Conservation (phyloP, 176 grass and related monocot genomes). For the Rhipidocladum racemiflorum region DNA sequence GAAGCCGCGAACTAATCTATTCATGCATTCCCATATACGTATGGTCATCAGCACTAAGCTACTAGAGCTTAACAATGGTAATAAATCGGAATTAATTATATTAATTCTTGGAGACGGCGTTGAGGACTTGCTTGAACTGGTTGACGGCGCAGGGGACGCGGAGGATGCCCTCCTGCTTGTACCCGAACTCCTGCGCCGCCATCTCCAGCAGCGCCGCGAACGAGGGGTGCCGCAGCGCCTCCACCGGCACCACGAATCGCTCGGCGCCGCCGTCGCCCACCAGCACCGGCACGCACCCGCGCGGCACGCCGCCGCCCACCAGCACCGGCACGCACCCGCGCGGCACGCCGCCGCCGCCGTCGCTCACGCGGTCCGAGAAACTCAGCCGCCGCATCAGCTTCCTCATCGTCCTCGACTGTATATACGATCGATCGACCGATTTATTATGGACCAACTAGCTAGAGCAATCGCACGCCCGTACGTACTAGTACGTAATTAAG, state of each 20-base stretch:
- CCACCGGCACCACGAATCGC: slow-evolving; percentile 59
- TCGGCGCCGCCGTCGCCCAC: slow-evolving; percentile 38
- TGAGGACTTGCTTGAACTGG: slow-evolving; percentile 47
- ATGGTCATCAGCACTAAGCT: not conserved
- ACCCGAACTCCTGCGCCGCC: slow-evolving; percentile 68
- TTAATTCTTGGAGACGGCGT: slow-evolving; percentile 18
- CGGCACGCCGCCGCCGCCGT: slow-evolving; percentile 27
- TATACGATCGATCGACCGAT: not conserved
- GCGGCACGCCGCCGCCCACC: slow-evolving; percentile 43
- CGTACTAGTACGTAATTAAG: not conserved
- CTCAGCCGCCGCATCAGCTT: slow-evolving; percentile 50
- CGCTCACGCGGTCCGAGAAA: slow-evolving; percentile 37
- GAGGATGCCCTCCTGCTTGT: slow-evolving; percentile 67
- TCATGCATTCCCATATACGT: not conserved
- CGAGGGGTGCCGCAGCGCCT: slow-evolving; percentile 58
- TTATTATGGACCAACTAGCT: not conserved
- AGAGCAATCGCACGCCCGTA: not conserved
- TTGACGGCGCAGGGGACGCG: slow-evolving; percentile 53
- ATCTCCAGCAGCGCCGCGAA: slow-evolving; percentile 51
- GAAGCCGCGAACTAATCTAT: not conserved
- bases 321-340: slow-evolving; percentile 70
- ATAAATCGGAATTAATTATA: not conserved
- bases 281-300: slow-evolving; percentile 69
- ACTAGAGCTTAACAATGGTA: too few relatives aligned
- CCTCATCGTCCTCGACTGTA: slow-evolving; percentile 6